phyloP scores from a whole-genome alignment of 176 grass and related monocot species.

The Puya raimondii region DNA sequence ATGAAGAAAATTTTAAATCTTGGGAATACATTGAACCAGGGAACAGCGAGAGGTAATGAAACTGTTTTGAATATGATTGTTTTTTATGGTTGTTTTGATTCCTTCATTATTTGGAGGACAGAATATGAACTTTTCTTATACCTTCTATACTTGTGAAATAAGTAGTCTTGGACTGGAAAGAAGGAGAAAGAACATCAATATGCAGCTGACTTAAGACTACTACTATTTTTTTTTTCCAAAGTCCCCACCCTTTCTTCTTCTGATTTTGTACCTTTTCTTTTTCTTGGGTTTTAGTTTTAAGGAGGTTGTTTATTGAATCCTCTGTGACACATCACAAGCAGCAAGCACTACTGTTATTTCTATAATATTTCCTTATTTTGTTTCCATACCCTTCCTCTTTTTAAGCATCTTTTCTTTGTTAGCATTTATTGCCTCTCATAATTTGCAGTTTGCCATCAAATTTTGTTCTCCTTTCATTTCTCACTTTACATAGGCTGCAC shows the following conservation, averaged over 20 bases:
- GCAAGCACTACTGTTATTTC: too few relatives aligned
- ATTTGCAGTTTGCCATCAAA: not conserved
- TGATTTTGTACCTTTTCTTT: too few relatives aligned
- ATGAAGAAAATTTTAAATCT: constrained; percentile 91
- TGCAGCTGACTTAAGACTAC: too few relatives aligned
- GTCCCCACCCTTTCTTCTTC: too few relatives aligned
- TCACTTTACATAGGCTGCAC: not conserved
- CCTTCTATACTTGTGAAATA: not conserved
- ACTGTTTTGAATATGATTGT: constrained; percentile 1
- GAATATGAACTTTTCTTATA: not conserved
- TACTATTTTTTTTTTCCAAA: too few relatives aligned
- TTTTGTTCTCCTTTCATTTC: not conserved
- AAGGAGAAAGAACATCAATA: not conserved
- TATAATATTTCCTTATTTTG: too few relatives aligned
- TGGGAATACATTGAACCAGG: constrained; percentile 91
- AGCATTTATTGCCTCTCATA: too few relatives aligned
- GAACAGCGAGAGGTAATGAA: constrained; percentile 78
- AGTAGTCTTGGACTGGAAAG: not conserved
- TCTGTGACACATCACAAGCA: too few relatives aligned
- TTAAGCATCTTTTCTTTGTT: too few relatives aligned
- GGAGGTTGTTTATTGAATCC: too few relatives aligned
- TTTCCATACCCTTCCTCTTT: too few relatives aligned
- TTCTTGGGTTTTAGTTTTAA: too few relatives aligned
- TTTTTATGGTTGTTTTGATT: constrained; percentile 1
- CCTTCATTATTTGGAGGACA: not conserved